Conservation (phyloP, 2,329 filamentous ascomycete species). For the Microascus cirrosus region DNA sequence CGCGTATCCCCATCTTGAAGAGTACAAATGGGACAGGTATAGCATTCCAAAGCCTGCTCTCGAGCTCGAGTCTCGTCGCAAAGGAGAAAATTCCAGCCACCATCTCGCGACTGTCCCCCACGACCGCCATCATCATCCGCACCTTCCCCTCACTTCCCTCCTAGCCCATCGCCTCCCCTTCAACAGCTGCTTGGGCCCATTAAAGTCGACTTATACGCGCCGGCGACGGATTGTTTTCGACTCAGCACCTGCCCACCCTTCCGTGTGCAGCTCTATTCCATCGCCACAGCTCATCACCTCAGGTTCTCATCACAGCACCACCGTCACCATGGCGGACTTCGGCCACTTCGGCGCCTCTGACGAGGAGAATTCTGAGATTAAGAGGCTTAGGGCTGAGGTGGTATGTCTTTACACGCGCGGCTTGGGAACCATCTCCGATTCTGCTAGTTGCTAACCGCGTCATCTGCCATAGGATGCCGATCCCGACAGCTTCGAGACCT, state of each 20-base stretch:
- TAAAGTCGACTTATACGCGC: background rate
- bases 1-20: background rate
- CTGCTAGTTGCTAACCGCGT: background rate
- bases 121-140: background rate
- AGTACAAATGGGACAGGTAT: background rate
- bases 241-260: background rate
- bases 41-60: background rate
- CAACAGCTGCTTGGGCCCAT: background rate
- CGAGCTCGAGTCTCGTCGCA: background rate
- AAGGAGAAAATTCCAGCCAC: constrained; percentile 4
- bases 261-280: background rate
- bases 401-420: constrained; percentile 38
- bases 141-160: background rate
- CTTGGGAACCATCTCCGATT: background rate
- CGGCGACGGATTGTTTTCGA: background rate
- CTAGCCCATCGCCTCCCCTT: background rate
- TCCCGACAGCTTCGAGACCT: constrained; percentile 84
- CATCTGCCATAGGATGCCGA: constrained; percentile 42
- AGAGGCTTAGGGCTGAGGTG: constrained; percentile 65
- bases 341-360: constrained; percentile 37
- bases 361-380: constrained; percentile 73
- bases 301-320: background rate
- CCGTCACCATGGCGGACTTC: constrained; percentile 55
- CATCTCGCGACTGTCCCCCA: background rate
- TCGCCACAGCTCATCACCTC: background rate